Evolutionary conservation across 768 basidiomycete species (phyloP).

Genomic region (Tulasnella sp.): DNA sequence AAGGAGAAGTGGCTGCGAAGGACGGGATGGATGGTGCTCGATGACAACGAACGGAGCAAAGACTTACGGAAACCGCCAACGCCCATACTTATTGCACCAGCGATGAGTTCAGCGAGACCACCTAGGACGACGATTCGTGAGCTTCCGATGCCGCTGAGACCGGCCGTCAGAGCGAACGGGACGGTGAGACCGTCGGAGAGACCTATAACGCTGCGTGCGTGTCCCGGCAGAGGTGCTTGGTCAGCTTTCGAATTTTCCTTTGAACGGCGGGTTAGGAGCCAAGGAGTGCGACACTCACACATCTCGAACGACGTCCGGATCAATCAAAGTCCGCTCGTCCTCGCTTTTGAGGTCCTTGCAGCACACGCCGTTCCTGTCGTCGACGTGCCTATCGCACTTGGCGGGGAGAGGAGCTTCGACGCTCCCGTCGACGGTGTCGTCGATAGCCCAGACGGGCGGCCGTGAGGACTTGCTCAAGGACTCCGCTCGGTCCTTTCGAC

Average conservation of each 20-base stretch:
- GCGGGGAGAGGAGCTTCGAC: constrained; percentile 13
- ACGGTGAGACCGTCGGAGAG: constrained; percentile 84
- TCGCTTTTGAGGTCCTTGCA: constrained; percentile 78
- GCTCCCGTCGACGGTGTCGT: neutral
- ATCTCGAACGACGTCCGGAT: constrained; percentile 81
- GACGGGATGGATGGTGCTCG: neutral
- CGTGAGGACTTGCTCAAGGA: neutral
- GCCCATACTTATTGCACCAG: constrained; percentile 96
- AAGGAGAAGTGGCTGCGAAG: neutral
- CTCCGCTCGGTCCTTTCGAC: neutral
- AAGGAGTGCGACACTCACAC: constrained; percentile 40
- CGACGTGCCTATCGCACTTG: constrained; percentile 16
- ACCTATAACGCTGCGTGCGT: constrained; percentile 58
- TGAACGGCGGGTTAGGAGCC: constrained; percentile 8
- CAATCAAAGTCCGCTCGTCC: constrained; percentile 68
- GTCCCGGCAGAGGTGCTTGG: neutral
- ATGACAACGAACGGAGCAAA: neutral
- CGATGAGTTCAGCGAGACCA: constrained; percentile 90
- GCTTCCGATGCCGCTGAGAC: constrained; percentile 78
- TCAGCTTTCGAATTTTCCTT: neutral
- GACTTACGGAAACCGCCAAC: constrained; percentile 76
- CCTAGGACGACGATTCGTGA: constrained; percentile 88
- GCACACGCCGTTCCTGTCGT: constrained; percentile 45
- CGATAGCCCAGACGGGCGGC: constrained; percentile 14
- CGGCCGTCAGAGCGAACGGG: constrained; percentile 83